Evolutionary conservation across 2,329 filamentous ascomycete genomes (phyloP), one percentile per base, ranked within the genome.

Genomic region (Fusarium redolens): DNA sequence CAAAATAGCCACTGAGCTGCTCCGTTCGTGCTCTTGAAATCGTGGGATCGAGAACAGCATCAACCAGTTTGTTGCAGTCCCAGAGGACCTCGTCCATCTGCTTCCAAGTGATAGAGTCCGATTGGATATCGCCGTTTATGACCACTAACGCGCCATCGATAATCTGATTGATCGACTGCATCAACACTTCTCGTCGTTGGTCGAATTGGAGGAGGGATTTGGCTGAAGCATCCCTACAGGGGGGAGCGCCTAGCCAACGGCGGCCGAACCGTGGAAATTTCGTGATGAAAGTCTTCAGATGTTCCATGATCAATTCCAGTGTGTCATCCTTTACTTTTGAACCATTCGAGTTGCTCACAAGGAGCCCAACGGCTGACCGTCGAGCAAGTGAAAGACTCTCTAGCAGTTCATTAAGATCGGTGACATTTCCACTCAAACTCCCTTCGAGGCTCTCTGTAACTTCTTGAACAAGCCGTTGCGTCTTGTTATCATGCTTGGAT

Each of bases 151-250:
- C 85, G 7, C 89, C 90, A 64, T 92, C 90, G n/a, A 92, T 83
- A 2, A 89, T 84, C 62, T 87, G 85, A 5, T 85, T 83, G n/a
- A 89, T 84, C 4, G 86, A 85, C 70, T 87, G 86, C 35, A 84
- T 81, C 35, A 91, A 77, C 3, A 86, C 75, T 61, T 88, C 86
- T 40, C 88, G 86, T 41, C 90, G 85, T 71, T 92, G 89, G 69
- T 92, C 89, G 76, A 90, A 90, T 41, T 90, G 87, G 35, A 91
- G 77, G 40, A 87, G 82, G 14, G 89, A 87, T 72, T 92, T 92
- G 12, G 89, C 84, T 17, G 83, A 80, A 25, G 86, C 84, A 38
- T 86, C 85, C 17, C 84, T 84, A 8, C 82, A 82, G 0, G 90
- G 89, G 3, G 86, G 81, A 61, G 88, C 88, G 17, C 90, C 90